Evolutionary conservation across 1,284 basidiomycete species (phyloP).

Genomic region (Violaceomyces palustris): DNA sequence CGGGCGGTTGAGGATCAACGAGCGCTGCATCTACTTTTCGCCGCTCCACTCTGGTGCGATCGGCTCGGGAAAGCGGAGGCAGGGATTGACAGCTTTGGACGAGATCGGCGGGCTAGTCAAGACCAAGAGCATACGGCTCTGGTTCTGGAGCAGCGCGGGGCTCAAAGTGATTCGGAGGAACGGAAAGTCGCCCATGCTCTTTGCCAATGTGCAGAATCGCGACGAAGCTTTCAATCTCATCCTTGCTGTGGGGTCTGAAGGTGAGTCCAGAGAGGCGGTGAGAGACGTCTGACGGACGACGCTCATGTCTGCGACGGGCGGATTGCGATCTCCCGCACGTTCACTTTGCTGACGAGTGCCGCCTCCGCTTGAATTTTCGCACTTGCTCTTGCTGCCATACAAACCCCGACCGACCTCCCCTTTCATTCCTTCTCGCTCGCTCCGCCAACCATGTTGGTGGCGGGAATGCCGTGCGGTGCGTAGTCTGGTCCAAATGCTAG

Average conservation of each 20-base stretch:
- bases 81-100: constrained; percentile 33
- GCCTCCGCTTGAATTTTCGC: too few relatives aligned
- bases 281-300: too few relatives aligned
- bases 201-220: constrained; percentile 45
- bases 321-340: too few relatives aligned
- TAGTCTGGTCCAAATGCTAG: too few relatives aligned
- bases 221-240: constrained; percentile 51
- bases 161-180: constrained; percentile 42
- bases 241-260: constrained; percentile 37
- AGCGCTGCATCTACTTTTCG: constrained; percentile 42
- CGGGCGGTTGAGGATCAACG: constrained; percentile 46
- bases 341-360: too few relatives aligned
- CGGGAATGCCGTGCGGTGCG: too few relatives aligned
- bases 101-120: constrained; percentile 46
- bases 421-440: too few relatives aligned
- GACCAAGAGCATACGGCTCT: constrained; percentile 41
- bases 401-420: too few relatives aligned
- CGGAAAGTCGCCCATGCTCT: constrained; percentile 31
- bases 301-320: too few relatives aligned
- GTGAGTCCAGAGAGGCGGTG: constrained; percentile 1
- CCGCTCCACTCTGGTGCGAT: constrained; percentile 41
- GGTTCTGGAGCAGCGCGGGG: constrained; percentile 43
- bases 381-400: too few relatives aligned
- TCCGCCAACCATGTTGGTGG: too few relatives aligned
- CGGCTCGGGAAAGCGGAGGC: constrained; percentile 24